Evolutionary conservation across 495 filamentous ascomycete species (phyloP).

Genomic region (Penicillium pulvis): DNA sequence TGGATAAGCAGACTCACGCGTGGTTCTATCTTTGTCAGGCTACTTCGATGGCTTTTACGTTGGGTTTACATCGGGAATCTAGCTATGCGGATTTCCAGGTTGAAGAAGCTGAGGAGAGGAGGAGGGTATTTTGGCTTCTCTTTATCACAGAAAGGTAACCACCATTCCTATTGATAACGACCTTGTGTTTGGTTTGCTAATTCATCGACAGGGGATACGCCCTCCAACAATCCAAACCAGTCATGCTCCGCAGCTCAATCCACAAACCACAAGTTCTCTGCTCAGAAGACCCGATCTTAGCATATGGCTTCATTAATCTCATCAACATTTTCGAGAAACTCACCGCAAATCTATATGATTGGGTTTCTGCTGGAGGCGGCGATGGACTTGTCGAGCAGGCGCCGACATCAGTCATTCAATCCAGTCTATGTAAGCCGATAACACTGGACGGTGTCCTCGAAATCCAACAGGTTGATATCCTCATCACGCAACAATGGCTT

Average conservation of each 20-base stretch:
- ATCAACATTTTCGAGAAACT: conserved; percentile 55
- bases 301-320: conserved; percentile 56
- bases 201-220: conserved; percentile 38
- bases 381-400: conserved; percentile 42
- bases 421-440: conserved; percentile 40
- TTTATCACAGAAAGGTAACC: conserved; percentile 61
- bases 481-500: conserved; percentile 65
- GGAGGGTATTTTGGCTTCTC: conserved; percentile 64
- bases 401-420: conserved; percentile 41
- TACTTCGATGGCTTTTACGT: conserved; percentile 57
- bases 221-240: conserved; percentile 56
- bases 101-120: conserved; percentile 53
- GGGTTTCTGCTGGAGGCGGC: conserved; percentile 41
- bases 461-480: conserved; percentile 62
- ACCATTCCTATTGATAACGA: too few species aligned
- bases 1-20: conserved; percentile 55
- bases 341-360: conserved; percentile 45
- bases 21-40: conserved; percentile 69
- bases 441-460: conserved; percentile 50
- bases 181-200: conserved; percentile 3
- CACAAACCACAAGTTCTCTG: conserved; percentile 49
- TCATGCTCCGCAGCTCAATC: conserved; percentile 54
- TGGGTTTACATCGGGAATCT: conserved; percentile 61
- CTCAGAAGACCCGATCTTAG: conserved; percentile 47
- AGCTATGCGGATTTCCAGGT: conserved; percentile 46